Evolutionary conservation across 768 basidiomycete genomes (phyloP).

Genomic region (Auricularia cornea): DNA sequence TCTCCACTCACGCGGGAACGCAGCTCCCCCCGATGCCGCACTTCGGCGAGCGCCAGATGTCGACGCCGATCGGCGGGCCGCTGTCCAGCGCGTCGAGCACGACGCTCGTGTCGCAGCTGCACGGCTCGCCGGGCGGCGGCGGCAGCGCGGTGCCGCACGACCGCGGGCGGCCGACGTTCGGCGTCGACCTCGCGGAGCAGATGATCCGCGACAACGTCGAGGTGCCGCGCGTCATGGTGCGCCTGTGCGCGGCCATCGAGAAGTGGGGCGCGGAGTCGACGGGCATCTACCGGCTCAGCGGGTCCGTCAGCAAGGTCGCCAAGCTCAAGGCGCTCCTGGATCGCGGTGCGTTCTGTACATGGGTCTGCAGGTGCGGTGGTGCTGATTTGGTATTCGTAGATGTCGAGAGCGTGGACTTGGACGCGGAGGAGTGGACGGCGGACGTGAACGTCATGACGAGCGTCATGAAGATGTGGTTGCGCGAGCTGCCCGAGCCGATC

Average conservation of each 20-base stretch:
- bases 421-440: slow-evolving; percentile 80
- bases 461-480: slow-evolving; percentile 89
- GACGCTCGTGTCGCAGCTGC: neutral
- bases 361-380: slow-evolving; percentile 1
- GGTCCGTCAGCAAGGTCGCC: slow-evolving; percentile 79
- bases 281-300: slow-evolving; percentile 91
- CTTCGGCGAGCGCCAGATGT: too few species aligned
- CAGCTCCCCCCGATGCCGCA: neutral
- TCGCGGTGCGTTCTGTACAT: slow-evolving; percentile 46
- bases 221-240: slow-evolving; percentile 77
- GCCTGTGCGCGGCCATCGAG: slow-evolving; percentile 89
- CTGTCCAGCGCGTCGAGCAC: neutral
- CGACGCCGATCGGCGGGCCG: too few species aligned
- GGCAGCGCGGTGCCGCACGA: slow-evolving; percentile 16
- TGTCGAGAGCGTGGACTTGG: slow-evolving; percentile 78
- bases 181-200: slow-evolving; percentile 86
- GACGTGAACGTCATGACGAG: slow-evolving; percentile 97
- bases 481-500: slow-evolving; percentile 91
- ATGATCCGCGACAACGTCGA: slow-evolving; percentile 88
- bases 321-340: slow-evolving; percentile 78
- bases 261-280: slow-evolving; percentile 73
- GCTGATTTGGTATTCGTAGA: slow-evolving; percentile 34
- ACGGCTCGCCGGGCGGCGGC: slow-evolving; percentile 2
- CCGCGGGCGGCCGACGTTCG: slow-evolving; percentile 78
- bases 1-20: slow-evolving; percentile 4